Percentiles rank a stretch among this genome's conserved stretches.
Evolutionary conservation across 2,329 filamentous ascomycete genomes (phyloP).

Genomic region (Colletotrichum filicis): DNA sequence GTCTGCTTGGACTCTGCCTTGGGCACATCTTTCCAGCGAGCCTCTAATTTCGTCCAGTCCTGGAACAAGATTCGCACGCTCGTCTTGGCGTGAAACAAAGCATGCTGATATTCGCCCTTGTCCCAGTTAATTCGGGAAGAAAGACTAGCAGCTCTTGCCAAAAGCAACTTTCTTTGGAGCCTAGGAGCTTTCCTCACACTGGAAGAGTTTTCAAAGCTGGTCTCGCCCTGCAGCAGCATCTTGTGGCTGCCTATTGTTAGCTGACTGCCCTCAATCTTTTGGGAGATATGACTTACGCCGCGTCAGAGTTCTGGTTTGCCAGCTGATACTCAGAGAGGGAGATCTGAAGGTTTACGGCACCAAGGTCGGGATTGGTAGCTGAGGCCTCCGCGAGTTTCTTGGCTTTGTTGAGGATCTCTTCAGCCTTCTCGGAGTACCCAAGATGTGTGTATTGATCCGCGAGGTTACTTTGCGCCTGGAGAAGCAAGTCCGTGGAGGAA

Average conservation of each 20-base stretch:
- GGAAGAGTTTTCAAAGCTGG: slow-evolving; percentile 29
- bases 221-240: slow-evolving; percentile 26
- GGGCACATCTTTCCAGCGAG: slow-evolving; percentile 37
- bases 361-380: slow-evolving; percentile 49
- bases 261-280: neutral
- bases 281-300: slow-evolving; percentile 56
- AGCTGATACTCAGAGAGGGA: slow-evolving; percentile 80
- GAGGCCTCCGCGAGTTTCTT: slow-evolving; percentile 58
- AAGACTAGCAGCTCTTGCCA: slow-evolving; percentile 71
- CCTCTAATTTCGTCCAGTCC: slow-evolving; percentile 65
- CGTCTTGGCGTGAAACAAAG: slow-evolving; percentile 66
- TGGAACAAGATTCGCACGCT: slow-evolving; percentile 66
- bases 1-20: slow-evolving; percentile 32
- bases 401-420: slow-evolving; percentile 66
- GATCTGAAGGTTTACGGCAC: slow-evolving; percentile 69
- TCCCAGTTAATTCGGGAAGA: slow-evolving; percentile 75
- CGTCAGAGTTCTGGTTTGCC: slow-evolving; percentile 71
- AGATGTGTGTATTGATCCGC: slow-evolving; percentile 64
- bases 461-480: slow-evolving; percentile 59
- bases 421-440: slow-evolving; percentile 63
- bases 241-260: slow-evolving; percentile 28
- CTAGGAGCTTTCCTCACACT: slow-evolving; percentile 12
- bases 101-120: slow-evolving; percentile 67
- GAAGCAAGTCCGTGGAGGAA: slow-evolving; percentile 50
- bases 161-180: slow-evolving; percentile 57